Base-by-base conservation (phyloP, 805 yeast genomes). In the Teunomyces panamensis region DNA sequence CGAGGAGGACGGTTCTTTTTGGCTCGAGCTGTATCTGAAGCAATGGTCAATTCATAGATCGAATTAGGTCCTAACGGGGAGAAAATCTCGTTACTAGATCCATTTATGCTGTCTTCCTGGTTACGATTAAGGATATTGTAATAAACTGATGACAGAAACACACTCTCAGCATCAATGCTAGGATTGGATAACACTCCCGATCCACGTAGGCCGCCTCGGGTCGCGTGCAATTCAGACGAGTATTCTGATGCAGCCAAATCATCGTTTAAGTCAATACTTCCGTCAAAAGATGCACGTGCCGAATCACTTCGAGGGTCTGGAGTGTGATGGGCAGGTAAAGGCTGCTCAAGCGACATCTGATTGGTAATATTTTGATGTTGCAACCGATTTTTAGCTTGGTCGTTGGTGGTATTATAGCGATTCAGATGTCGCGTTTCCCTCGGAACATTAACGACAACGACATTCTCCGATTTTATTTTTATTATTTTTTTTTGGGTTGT, bases 11-110 rank as follows among this genome's bases (percentile, higher is more conserved):
- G 53, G 50, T 61, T 63, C 49, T 60, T 55, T 46, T 75, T 67
- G 27, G 55, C 45, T 14, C 75, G 57, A n/a, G 75, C 69, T n/a
- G 56, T 44, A 59, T 83, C 83, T 13, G 79, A 76, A 30, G 78
- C 85, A 44, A 84, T 79, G 1, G 90, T 84, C 45, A 90, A 70
- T 57, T 87, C 94, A 59, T 78, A 87, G 30, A 89, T 82, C 4
- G 96, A 84, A 58, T 87, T 88, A 43, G 86, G 83, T 1, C 88
- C 88, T 54, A 85, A 62, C 1, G 87, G 84, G 20, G 82, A 75
- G 10, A 75, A 71, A 1, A 69, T 41, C 16, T 55, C 57, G 10
- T 58, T 52, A 13, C 41, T 37, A 11, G 41, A 26, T 9, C 41
- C 41, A 26, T 37, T n/a, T 7, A 37, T 20, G 10, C 44, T 20